phyloP scores from a whole-genome alignment of 2,329 filamentous ascomycete genomes.

The Hymenoscyphus repandus region DNA sequence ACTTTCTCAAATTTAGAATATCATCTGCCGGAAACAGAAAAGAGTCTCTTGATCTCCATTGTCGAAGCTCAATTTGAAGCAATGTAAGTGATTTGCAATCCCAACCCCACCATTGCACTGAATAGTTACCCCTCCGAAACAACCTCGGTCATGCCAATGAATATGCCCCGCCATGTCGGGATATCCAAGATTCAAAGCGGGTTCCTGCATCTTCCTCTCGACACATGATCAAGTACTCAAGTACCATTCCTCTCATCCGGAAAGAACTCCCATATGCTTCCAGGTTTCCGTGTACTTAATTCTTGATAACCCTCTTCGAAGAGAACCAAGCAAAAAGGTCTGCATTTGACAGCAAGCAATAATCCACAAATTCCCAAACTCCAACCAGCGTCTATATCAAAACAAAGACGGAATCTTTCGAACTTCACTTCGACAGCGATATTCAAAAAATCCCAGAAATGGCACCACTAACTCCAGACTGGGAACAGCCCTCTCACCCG shows the following conservation, averaged over 20 bases:
- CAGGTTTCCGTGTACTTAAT: neutral
- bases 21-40: no score
- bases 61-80: no score
- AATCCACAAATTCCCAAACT: neutral
- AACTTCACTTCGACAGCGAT: neutral
- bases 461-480: conserved; percentile 53
- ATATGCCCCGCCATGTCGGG: no score
- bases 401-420: neutral
- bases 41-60: no score
- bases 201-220: neutral
- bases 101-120: no score
- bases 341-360: no score
- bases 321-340: no score
- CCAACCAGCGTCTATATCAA: neutral
- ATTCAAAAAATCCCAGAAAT: conserved; percentile 28
- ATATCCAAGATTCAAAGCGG: neutral
- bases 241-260: neutral
- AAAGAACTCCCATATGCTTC: neutral
- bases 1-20: no score
- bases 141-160: no score
- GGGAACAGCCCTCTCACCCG: conserved; percentile 57
- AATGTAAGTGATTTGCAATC: no score
- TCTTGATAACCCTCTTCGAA: neutral
- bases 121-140: no score
- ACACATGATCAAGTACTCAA: neutral